phyloP scores from a whole-genome alignment of 2,329 filamentous ascomycete genomes.

The Diplodia mutila region DNA sequence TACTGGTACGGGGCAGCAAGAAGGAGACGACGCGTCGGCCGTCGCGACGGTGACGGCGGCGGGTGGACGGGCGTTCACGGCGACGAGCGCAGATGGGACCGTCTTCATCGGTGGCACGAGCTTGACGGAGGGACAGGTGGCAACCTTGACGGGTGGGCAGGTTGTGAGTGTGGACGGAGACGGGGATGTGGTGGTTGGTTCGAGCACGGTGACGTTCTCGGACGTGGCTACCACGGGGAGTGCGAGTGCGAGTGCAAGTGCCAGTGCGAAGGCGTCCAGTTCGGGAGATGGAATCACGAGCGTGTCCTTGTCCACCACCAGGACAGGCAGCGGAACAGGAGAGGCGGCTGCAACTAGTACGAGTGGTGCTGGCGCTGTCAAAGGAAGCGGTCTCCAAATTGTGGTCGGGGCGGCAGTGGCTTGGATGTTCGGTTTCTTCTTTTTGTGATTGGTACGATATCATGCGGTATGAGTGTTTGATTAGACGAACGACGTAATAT shows the following conservation, averaged over 20 bases:
- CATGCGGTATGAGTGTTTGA: not conserved
- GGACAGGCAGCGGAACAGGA: not conserved
- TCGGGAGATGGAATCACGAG: slow-evolving; percentile 8
- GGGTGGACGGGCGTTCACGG: not conserved
- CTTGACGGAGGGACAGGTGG: not conserved
- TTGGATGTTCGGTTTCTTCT: not conserved
- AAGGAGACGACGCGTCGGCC: not conserved
- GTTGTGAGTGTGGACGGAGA: slow-evolving; percentile 1
- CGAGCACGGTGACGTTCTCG: slow-evolving; percentile 1
- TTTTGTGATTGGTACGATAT: not conserved
- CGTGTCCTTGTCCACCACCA: not conserved
- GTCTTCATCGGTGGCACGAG: not conserved
- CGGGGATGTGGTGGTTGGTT: not conserved
- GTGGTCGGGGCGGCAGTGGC: no score
- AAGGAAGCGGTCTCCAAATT: not conserved
- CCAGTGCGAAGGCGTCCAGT: not conserved
- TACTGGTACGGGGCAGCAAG: no score
- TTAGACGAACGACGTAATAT: not conserved
- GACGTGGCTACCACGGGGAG: not conserved
- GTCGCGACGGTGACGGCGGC: not conserved
- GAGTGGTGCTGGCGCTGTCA: not conserved
- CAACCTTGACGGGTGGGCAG: not conserved
- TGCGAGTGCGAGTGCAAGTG: not conserved
- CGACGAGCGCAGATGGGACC: slow-evolving; percentile 4
- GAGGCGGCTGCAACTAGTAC: slow-evolving; percentile 1